A percentile compares a stretch with the other conserved stretches of the same genome.
These are phyloP conservation scores for Lophium mytilinum DNA, from an alignment of 495 filamentous ascomycete genomes.

Conservation along the genomic window DNA sequence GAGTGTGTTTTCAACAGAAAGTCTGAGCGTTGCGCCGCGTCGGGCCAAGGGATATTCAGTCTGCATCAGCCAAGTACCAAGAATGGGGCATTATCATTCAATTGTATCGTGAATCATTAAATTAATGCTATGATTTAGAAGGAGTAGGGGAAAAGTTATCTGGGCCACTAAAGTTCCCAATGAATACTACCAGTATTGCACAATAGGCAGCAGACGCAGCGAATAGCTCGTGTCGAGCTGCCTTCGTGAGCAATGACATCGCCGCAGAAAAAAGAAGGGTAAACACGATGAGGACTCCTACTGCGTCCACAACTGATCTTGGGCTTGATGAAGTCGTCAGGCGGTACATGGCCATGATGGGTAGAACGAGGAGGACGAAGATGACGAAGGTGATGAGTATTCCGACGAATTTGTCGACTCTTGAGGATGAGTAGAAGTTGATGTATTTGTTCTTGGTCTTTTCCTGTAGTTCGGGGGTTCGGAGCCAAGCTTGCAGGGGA, in stretches of 20 bases:
- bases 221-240: conserved; percentile 37
- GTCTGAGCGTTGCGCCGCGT: too few species aligned
- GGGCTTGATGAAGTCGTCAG: conserved; percentile 21
- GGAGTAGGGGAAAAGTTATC: too few species aligned
- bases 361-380: conserved; percentile 34
- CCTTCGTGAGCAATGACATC: conserved; percentile 33
- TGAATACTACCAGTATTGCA: conserved; percentile 29
- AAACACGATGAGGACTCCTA: conserved; percentile 22
- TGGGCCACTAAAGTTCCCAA: conserved; percentile 18
- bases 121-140: too few species aligned
- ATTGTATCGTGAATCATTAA: too few species aligned
- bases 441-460: conserved; percentile 31
- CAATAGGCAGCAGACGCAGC: conserved; percentile 36
- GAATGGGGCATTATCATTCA: too few species aligned
- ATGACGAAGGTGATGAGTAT: conserved; percentile 27
- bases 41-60: too few species aligned
- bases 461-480: conserved; percentile 29
- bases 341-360: conserved; percentile 35
- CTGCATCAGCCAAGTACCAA: too few species aligned
- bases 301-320: conserved; percentile 15
- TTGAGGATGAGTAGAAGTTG: conserved; percentile 32
- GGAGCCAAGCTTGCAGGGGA: conserved; percentile 20
- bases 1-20: too few species aligned
- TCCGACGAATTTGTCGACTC: conserved; percentile 32
- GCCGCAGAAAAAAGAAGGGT: conserved; percentile 33